Percentiles rank a stretch among this genome's conserved stretches.
Conservation (phyloP, 106 monocot species). For the Dendrobium nobile region DNA sequence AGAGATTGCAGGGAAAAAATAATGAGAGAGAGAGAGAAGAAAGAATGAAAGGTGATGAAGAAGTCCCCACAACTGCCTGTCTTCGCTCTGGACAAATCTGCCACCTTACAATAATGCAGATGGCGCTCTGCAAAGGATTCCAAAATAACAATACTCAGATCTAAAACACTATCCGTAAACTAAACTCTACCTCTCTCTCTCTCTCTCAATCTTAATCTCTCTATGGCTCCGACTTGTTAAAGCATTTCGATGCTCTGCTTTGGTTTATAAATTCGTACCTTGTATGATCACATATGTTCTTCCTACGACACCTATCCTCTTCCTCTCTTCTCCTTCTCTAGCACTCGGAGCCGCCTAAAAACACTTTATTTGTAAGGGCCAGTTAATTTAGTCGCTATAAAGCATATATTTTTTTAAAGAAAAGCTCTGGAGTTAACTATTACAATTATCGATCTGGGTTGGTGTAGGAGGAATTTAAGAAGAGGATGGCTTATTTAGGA, state of each 20-base stretch:
- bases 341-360: too few species aligned
- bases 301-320: background rate
- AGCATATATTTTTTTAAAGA: too few species aligned
- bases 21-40: background rate
- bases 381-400: too few species aligned
- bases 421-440: too few species aligned
- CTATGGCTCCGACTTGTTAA: background rate
- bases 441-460: too few species aligned
- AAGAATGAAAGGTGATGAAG: background rate
- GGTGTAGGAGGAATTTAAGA: conserved; percentile 6
- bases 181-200: background rate
- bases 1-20: background rate
- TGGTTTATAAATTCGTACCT: background rate
- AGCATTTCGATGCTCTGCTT: background rate
- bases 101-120: conserved; percentile 19
- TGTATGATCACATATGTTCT: background rate
- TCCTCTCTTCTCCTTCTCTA: background rate
- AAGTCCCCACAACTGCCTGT: conserved; percentile 17
- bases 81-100: conserved; percentile 19
- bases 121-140: background rate
- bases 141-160: conserved; percentile 7
- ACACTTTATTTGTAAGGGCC: too few species aligned
- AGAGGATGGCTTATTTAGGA: background rate
- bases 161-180: background rate
- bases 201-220: background rate